Conservation (phyloP, 2,329 filamentous ascomycete genomes). For the Didymella segeticola region DNA sequence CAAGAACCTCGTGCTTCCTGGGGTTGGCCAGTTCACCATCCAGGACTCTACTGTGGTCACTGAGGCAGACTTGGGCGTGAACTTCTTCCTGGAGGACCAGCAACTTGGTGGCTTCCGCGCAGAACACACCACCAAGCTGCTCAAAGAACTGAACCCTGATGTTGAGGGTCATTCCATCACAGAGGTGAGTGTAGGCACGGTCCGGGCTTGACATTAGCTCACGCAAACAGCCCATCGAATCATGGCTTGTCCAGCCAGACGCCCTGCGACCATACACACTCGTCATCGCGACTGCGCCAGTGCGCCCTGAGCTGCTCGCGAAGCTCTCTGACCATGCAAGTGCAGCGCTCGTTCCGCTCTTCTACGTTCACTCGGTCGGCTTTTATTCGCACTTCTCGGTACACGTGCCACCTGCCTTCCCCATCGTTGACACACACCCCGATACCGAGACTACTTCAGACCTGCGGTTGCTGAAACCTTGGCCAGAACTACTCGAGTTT, state of each 20-base stretch:
- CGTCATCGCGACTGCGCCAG: slow-evolving; percentile 66
- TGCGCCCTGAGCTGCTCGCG: slow-evolving; percentile 60
- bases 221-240: slow-evolving; percentile 50
- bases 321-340: slow-evolving; percentile 59
- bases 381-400: slow-evolving; percentile 93
- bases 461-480: slow-evolving; percentile 81
- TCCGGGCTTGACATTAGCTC: slow-evolving; percentile 1
- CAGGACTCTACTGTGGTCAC: slow-evolving; percentile 79
- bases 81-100: slow-evolving; percentile 90
- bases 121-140: slow-evolving; percentile 74
- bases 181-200: slow-evolving; percentile 53
- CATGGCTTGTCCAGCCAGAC: slow-evolving; percentile 52
- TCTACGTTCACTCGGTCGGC: slow-evolving; percentile 86
- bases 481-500: slow-evolving; percentile 79
- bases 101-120: slow-evolving; percentile 80
- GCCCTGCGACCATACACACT: slow-evolving; percentile 62
- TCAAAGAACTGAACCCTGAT: slow-evolving; percentile 91
- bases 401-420: slow-evolving; percentile 77
- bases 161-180: slow-evolving; percentile 76
- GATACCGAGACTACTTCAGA: slow-evolving; percentile 85
- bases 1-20: slow-evolving; percentile 95
- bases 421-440: slow-evolving; percentile 94
- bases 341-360: slow-evolving; percentile 71
- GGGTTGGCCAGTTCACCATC: slow-evolving; percentile 90
- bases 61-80: slow-evolving; percentile 87